A percentile compares a stretch with the other conserved stretches of the same genome.
These are phyloP conservation scores for Dendrocalamus latiflorus DNA, from an alignment of 202 grass and related monocot species.

Conservation along the genomic window DNA sequence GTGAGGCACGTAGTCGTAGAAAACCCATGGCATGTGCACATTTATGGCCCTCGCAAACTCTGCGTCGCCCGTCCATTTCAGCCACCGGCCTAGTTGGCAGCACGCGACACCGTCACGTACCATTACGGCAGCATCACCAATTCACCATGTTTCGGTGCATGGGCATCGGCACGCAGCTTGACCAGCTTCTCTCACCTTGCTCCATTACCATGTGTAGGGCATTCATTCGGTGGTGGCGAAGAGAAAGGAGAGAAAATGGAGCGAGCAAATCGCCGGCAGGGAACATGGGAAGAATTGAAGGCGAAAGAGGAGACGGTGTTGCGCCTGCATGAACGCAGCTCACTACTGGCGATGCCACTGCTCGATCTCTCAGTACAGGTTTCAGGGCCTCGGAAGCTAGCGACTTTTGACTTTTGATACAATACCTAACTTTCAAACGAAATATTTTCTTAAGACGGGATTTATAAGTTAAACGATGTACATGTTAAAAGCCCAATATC, in stretches of 20 bases:
- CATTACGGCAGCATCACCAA: neutral
- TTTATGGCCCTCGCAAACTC: constrained; percentile 12
- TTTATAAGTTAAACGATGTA: too few species aligned
- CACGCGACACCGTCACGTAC: neutral
- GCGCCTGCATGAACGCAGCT: neutral
- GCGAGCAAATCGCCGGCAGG: constrained; percentile 14
- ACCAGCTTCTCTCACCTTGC: too few species aligned
- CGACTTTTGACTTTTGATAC: too few species aligned
- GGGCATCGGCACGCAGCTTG: too few species aligned
- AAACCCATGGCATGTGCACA: constrained; percentile 1
- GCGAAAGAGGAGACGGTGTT: neutral
- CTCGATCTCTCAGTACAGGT: neutral
- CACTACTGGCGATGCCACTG: neutral
- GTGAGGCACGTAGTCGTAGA: neutral
- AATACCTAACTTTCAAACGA: too few species aligned
- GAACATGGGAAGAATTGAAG: constrained; percentile 41
- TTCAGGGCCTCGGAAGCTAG: too few species aligned
- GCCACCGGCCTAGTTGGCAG: too few species aligned
- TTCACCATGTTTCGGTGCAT: neutral
- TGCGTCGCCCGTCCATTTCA: neutral
- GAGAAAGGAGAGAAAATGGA: neutral
- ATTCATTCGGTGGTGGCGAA: neutral
- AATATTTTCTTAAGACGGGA: too few species aligned
- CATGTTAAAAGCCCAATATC: too few species aligned
- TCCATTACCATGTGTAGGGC: neutral